Conservation (phyloP, 1,284 basidiomycete species). For the Rhodotorula sp. region DNA sequence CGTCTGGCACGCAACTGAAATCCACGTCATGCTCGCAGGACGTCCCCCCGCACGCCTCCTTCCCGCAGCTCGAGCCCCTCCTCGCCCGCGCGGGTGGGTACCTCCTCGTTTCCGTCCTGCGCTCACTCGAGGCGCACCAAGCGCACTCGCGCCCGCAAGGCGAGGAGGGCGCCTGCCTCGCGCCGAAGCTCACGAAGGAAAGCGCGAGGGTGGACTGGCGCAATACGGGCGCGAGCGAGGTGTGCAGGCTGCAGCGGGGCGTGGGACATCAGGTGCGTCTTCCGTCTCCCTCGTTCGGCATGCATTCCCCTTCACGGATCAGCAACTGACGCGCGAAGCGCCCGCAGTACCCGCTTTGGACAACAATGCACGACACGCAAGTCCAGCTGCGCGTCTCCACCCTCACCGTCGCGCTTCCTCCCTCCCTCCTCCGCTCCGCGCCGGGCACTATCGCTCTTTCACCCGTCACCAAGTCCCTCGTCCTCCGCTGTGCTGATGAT, state of each 20-base stretch:
- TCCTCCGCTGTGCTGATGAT: constrained; percentile 60
- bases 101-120: constrained; percentile 69
- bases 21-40: constrained; percentile 50
- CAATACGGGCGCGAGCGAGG: constrained; percentile 60
- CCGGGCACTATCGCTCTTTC: constrained; percentile 57
- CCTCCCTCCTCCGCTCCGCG: constrained; percentile 47
- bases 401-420: background rate
- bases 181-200: constrained; percentile 63
- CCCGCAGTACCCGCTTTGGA: constrained; percentile 50
- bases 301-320: rapidly evolving
- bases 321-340: background rate
- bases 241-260: constrained; percentile 66
- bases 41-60: constrained; percentile 60
- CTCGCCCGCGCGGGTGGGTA: constrained; percentile 69
- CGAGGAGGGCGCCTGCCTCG: constrained; percentile 56
- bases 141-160: constrained; percentile 60
- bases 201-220: constrained; percentile 64
- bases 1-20: background rate
- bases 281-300: background rate
- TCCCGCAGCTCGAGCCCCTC: constrained; percentile 60
- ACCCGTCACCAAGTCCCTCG: constrained; percentile 52
- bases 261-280: constrained; percentile 68
- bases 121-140: constrained; percentile 62
- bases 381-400: constrained; percentile 4
- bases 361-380: constrained; percentile 42